Conservation (phyloP, 768 basidiomycete species). For the Termitomyces sp. region DNA sequence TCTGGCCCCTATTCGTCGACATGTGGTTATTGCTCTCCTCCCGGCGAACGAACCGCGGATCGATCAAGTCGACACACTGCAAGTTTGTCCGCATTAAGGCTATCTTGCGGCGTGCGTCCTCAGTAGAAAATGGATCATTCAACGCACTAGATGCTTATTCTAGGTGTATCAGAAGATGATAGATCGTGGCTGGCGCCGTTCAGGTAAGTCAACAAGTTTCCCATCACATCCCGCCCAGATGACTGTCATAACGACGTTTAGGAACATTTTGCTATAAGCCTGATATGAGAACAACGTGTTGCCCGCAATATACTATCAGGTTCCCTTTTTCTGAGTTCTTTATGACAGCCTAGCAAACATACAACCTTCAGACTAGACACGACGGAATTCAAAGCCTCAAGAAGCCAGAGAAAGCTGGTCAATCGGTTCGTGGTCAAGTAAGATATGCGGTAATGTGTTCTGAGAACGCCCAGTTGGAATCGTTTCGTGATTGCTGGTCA, state of each 20-base stretch:
- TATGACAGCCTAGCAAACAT: conserved; percentile 6
- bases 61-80: conserved; percentile 46
- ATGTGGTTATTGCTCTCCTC: conserved; percentile 68
- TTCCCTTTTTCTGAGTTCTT: conserved; percentile 23
- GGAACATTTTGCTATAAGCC: conserved; percentile 85
- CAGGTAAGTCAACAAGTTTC: conserved; percentile 37
- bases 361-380: conserved; percentile 57
- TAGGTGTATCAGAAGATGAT: conserved; percentile 83
- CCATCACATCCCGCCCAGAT: background rate
- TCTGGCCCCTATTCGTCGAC: conserved; percentile 33
- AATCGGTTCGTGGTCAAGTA: conserved; percentile 46
- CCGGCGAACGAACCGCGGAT: conserved; percentile 42
- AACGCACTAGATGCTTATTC: background rate
- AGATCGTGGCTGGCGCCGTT: conserved; percentile 82
- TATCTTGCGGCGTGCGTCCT: conserved; percentile 40
- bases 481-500: conserved; percentile 54
- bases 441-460: background rate
- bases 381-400: conserved; percentile 60
- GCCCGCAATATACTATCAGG: conserved; percentile 95
- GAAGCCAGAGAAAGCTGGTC: conserved; percentile 71
- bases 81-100: conserved; percentile 43
- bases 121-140: background rate
- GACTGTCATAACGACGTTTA: conserved; percentile 13
- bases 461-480: conserved; percentile 56
- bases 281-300: conserved; percentile 77